Evolutionary conservation across 2,329 filamentous ascomycete genomes (phyloP), one percentile per base, ranked within the genome.

Genomic region (Apiospora aurea): DNA sequence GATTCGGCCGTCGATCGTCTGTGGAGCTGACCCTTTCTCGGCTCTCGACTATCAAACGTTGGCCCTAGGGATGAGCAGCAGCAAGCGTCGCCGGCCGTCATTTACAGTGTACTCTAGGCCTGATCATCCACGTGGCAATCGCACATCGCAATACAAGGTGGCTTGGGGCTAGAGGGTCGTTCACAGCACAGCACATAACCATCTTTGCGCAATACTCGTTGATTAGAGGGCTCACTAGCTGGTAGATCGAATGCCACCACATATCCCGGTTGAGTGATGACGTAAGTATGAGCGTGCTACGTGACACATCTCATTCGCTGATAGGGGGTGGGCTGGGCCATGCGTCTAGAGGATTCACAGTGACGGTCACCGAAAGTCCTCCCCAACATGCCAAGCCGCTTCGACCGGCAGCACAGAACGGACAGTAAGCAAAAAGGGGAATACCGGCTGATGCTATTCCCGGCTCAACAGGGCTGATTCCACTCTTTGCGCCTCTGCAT

Each of bases 141-240:
- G 57, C 57, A 41, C 57, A 64, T 64, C 57, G 16, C 57, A 64
- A 64, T 64, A 64, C 41, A 64, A 34, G 57, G 57, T 64, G 57
- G 57, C 57, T 64, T 41, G 57, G 24, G 10, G 29, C 18, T 14
- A 34, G 57, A 14, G 57, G 57, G 34, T 13, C 34, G 10, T 11
- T 41, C 21, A n/a, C 57, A 38, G 13, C 57, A 64, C 41, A 64
- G 57, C 57, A 64, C 57, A 64, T 41, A 64, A 64, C 57, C 57
- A 34, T 41, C 57, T 64, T 64, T 24, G 34, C 14, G 26, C 51
- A 7, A 34, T n/a, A 26, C 2, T 57, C 6, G 18, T 8, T 14
- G 21, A 18, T 1, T 2, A 29, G 26, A 29, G 26, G 26, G 26
- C 26, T 29, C 26, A 29, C 26, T n/a, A 41, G 57, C 29, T 64